Evolutionary conservation across 345 rosid genomes (phyloP).

Genomic region (Arabidopsis suecica): DNA sequence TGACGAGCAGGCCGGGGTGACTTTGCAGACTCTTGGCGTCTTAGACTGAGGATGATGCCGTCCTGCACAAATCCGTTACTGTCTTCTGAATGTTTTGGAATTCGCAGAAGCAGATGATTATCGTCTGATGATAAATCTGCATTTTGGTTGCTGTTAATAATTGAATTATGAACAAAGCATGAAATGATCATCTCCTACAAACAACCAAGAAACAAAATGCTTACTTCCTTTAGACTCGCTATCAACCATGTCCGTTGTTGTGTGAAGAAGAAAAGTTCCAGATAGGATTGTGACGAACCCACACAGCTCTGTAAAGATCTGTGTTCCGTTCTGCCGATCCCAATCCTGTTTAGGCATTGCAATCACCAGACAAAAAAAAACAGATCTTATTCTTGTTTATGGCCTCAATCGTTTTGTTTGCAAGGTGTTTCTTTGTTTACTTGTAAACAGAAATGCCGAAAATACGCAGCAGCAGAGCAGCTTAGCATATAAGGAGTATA

Average conservation of each 20-base stretch:
- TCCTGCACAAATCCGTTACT: slow-evolving; percentile 3
- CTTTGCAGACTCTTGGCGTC: slow-evolving; percentile 25
- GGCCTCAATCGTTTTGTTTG: not conserved
- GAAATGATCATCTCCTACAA: not conserved
- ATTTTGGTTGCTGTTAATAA: not conserved
- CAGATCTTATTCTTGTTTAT: not conserved
- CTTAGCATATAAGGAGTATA: not conserved
- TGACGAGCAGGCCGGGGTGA: slow-evolving; percentile 36
- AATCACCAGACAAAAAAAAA: not conserved
- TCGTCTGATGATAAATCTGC: slow-evolving; percentile 47
- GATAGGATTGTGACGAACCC: slow-evolving; percentile 72
- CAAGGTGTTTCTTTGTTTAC: not conserved
- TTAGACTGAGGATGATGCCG: slow-evolving; percentile 7
- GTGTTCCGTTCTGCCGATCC: slow-evolving; percentile 68
- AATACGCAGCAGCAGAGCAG: not conserved
- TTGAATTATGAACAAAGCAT: not conserved
- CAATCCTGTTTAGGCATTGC: slow-evolving; percentile 53
- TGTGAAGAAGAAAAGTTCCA: slow-evolving; percentile 78
- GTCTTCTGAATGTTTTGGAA: slow-evolving; percentile 18
- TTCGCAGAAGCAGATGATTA: slow-evolving; percentile 19
- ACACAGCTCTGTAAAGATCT: slow-evolving; percentile 68
- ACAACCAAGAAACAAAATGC: not conserved
- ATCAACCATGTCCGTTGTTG: slow-evolving; percentile 67
- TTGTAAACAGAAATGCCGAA: not conserved
- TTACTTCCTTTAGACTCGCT: slow-evolving; percentile 40